Conservation (phyloP, 495 filamentous ascomycete genomes). For the Neurospora africana region DNA sequence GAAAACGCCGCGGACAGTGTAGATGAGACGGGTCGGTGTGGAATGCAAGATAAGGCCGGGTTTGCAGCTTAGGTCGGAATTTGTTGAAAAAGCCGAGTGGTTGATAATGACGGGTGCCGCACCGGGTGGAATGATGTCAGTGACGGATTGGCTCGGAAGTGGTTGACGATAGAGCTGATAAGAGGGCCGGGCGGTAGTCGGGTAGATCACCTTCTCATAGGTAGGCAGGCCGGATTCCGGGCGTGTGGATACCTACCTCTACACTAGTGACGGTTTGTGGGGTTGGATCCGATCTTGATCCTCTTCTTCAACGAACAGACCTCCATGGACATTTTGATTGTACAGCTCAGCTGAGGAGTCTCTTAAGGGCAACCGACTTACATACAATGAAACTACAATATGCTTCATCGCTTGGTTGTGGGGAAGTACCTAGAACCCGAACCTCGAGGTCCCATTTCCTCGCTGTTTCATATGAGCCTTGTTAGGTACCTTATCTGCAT, state of each 20-base stretch:
- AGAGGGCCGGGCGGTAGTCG: neutral
- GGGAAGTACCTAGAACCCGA: no score
- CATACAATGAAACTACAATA: neutral
- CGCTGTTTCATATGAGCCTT: no score
- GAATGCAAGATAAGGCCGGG: neutral
- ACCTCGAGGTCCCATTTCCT: no score
- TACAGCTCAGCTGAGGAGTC: neutral
- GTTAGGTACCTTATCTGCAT: no score
- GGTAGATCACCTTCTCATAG: neutral
- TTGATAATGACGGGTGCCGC: neutral
- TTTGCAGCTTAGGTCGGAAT: neutral
- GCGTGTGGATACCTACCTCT: neutral
- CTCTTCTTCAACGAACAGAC: neutral
- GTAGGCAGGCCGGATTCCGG: no score
- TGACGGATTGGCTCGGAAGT: conserved; percentile 2
- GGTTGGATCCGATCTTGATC: neutral
- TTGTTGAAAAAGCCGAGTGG: neutral
- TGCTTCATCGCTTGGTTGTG: no score
- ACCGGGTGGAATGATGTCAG: conserved; percentile 20
- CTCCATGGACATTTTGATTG: neutral
- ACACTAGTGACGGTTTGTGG: neutral
- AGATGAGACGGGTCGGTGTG: neutral
- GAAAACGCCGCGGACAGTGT: neutral
- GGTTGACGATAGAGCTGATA: neutral
- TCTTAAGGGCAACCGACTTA: neutral